A percentile compares a stretch with the other conserved stretches of the same genome.
phyloP scores from a whole-genome alignment of 169 alveolate genomes.

The Babesia sp. region DNA sequence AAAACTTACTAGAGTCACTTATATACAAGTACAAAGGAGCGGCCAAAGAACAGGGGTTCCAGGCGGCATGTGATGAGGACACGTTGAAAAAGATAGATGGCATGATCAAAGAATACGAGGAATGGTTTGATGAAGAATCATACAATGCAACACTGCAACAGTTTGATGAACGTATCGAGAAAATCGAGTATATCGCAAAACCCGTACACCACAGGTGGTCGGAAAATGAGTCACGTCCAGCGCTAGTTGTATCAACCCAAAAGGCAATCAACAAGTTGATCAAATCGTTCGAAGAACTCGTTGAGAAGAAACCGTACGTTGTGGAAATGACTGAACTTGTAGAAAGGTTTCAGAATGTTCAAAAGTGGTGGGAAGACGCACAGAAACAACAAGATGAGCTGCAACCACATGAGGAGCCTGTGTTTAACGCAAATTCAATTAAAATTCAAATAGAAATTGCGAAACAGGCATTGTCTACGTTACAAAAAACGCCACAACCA shows the following conservation, averaged over 20 bases:
- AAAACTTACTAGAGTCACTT: conserved; percentile 45
- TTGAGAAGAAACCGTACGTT: conserved; percentile 46
- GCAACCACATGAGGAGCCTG: conserved; percentile 48
- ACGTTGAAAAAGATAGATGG: conserved; percentile 4
- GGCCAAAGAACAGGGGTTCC: conserved; percentile 39
- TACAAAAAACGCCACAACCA: conserved; percentile 31
- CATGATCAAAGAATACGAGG: conserved; percentile 12
- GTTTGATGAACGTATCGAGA: conserved; percentile 33
- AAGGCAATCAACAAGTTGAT: conserved; percentile 10
- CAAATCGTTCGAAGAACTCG: conserved; percentile 25
- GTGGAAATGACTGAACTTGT: conserved; percentile 10
- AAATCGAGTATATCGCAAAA: conserved; percentile 27
- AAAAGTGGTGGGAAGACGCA: conserved; percentile 60
- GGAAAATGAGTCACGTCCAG: conserved; percentile 38
- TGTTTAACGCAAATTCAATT: conserved; percentile 19
- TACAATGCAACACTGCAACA: conserved; percentile 43
- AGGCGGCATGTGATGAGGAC: conserved; percentile 39
- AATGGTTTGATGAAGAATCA: conserved; percentile 60
- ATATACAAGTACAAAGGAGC: conserved; percentile 59
- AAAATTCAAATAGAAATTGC: conserved; percentile 30
- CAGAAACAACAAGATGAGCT: conserved; percentile 39
- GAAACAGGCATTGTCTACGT: conserved; percentile 12
- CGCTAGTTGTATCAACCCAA: conserved; percentile 32
- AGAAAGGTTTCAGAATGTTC: conserved; percentile 14
- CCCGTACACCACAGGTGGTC: conserved; percentile 53